Conservation (phyloP, 2,329 filamentous ascomycete genomes). For the Fusarium cicatricum region DNA sequence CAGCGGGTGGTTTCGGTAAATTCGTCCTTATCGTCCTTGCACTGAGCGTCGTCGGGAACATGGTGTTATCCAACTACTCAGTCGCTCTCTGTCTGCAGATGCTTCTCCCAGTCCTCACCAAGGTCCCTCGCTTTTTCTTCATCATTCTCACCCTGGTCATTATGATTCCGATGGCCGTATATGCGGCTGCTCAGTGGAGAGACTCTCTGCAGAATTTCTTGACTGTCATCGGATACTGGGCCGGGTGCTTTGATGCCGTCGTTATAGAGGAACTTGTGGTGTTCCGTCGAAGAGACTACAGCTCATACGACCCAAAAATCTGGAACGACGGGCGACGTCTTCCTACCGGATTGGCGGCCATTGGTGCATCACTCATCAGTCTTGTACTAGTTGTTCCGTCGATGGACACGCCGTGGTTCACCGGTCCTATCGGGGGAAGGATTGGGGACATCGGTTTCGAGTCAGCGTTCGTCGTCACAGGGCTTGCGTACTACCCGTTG, state of each 20-base stretch:
- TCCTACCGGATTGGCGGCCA: constrained; percentile 53
- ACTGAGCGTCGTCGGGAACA: constrained; percentile 50
- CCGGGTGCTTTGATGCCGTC: constrained; percentile 53
- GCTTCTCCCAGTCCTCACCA: constrained; percentile 50
- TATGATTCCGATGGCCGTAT: constrained; percentile 53
- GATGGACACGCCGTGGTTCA: constrained; percentile 55
- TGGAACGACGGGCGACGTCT: constrained; percentile 56
- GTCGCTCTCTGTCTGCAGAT: constrained; percentile 53
- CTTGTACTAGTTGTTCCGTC: constrained; percentile 53
- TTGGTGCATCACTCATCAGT: constrained; percentile 54
- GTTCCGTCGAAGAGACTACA: constrained; percentile 53
- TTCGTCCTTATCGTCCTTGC: constrained; percentile 46
- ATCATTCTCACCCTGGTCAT: constrained; percentile 51
- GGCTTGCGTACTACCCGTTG: constrained; percentile 52
- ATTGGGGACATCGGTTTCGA: constrained; percentile 58
- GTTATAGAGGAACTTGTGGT: constrained; percentile 54
- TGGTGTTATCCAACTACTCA: constrained; percentile 51
- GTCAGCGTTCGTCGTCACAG: constrained; percentile 52
- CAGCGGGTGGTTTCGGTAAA: constrained; percentile 46
- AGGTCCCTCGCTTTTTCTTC: constrained; percentile 54
- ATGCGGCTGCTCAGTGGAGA: constrained; percentile 54
- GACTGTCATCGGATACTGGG: constrained; percentile 57
- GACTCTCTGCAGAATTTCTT: constrained; percentile 55
- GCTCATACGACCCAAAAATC: constrained; percentile 50
- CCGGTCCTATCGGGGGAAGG: constrained; percentile 52